Conservation (phyloP, 2,329 filamentous ascomycete species). For the Penicillium vulpinum region DNA sequence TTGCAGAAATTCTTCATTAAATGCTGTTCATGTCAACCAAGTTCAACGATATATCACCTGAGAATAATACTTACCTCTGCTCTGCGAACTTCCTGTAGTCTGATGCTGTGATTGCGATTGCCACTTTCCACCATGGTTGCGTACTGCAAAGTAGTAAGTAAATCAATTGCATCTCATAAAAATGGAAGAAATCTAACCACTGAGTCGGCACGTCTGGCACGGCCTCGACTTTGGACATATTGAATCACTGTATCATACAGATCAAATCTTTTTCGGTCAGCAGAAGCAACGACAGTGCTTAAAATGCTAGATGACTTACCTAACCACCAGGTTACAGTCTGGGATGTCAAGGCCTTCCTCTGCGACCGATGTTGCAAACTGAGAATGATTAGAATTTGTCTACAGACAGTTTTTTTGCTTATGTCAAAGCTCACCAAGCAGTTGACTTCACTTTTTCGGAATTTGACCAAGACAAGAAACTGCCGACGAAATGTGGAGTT, state of each 20-base stretch:
- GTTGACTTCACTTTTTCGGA: conserved; percentile 48
- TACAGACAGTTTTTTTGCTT: not conserved
- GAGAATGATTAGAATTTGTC: not conserved
- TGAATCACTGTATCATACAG: conserved; percentile 87
- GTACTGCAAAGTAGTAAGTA: conserved; percentile 50
- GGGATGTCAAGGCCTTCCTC: conserved; percentile 68
- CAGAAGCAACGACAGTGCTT: not conserved
- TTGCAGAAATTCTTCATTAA: conserved; percentile 75
- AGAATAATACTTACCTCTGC: conserved; percentile 44
- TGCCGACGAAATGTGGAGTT: conserved; percentile 73
- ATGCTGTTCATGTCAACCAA: not conserved
- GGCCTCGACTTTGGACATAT: conserved; percentile 88
- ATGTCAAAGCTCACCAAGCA: conserved; percentile 13
- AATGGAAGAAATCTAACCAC: conserved; percentile 40
- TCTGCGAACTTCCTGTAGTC: conserved; percentile 50
- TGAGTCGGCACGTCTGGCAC: conserved; percentile 75
- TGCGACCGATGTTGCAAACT: conserved; percentile 64
- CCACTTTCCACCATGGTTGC: conserved; percentile 77
- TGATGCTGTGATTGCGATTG: conserved; percentile 66
- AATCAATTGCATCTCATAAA: not conserved
- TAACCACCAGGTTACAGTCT: conserved; percentile 65
- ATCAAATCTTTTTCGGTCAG: conserved; percentile 65
- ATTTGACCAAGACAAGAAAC: conserved; percentile 67
- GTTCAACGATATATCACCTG: not conserved
- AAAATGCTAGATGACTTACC: conserved; percentile 26